A percentile compares a stretch with the other conserved stretches of the same genome.
Conservation (phyloP, 2,329 filamentous ascomycete species). For the Colletotrichum costaricense region DNA sequence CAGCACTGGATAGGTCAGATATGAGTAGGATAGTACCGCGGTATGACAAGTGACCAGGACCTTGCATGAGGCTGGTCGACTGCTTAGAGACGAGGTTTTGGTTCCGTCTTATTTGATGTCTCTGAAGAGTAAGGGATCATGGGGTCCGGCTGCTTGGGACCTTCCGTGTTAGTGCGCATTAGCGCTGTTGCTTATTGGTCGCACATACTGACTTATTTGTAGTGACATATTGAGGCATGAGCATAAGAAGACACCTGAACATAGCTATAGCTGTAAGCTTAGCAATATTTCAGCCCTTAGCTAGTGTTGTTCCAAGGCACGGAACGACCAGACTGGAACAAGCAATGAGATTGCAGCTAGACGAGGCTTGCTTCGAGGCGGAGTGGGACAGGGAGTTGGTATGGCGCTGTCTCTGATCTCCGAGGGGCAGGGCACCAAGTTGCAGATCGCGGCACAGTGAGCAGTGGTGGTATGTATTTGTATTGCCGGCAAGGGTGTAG, state of each 20-base stretch:
- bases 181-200: constrained; percentile 28
- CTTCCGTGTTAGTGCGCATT: not conserved
- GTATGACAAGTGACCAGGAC: constrained; percentile 31
- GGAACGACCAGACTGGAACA: not conserved
- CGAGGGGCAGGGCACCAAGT: constrained; percentile 7
- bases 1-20: not conserved
- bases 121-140: not conserved
- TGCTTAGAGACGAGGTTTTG: not conserved
- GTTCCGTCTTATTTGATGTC: constrained; percentile 1
- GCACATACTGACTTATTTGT: not conserved
- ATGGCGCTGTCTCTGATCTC: constrained; percentile 4
- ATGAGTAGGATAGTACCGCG: not conserved
- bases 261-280: not conserved
- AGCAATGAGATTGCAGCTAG: constrained; percentile 3
- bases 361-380: constrained; percentile 11
- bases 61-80: constrained; percentile 22
- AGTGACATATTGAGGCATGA: not conserved
- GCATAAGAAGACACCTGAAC: not conserved
- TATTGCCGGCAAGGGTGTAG: not conserved
- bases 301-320: not conserved
- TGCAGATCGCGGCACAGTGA: constrained; percentile 17
- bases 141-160: constrained; percentile 2
- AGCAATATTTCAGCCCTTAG: not conserved
- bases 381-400: not conserved
- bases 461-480: not conserved